Evolutionary conservation across 352 stramenopile species (phyloP), one percentile per base, ranked within the genome.

Genomic region (Phytopythium montanum): DNA sequence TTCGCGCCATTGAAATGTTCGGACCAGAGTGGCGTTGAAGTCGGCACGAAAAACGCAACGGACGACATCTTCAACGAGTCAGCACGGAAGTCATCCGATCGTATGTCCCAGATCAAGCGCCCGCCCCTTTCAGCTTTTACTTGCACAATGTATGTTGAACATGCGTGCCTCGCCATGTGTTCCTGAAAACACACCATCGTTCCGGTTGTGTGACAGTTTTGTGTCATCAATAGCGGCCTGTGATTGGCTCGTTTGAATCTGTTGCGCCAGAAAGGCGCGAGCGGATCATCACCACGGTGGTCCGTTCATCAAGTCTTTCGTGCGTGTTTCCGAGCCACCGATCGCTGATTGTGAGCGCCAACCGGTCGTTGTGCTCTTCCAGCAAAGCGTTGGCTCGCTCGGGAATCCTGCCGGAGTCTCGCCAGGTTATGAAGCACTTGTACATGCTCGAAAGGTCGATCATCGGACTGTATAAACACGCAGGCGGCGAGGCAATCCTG

Each of bases 381-480:
- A n/a, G n/a, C n/a, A n/a, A n/a, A n/a, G n/a, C n/a, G n/a, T n/a
- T n/a, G n/a, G n/a, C n/a, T n/a, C n/a, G n/a, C n/a, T 46, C 39
- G 25, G 18, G 42, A n/a, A n/a, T n/a, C n/a, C n/a, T n/a, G n/a
- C n/a, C n/a, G n/a, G n/a, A n/a, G n/a, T n/a, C n/a, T n/a, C n/a
- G n/a, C n/a, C n/a, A n/a, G n/a, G n/a, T n/a, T n/a, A n/a, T n/a
- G n/a, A n/a, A n/a, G n/a, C n/a, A n/a, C n/a, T n/a, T 53, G 34
- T 34, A 18, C n/a, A 52, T 31, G 23, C 3, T 33, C 23, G 13
- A 8, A 8, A 12, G 18, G 33, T 42, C 38, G 39, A 46, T 46
- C 39, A 46, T 46, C 14, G 10, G 46, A 53, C 46, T 33, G 46
- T 53, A 53, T 19, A 53, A 53, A 53, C 14, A 53, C 46, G 46